Evolutionary conservation across 75 land plant genomes (phyloP).

Genomic region (Azolla pinnata): DNA sequence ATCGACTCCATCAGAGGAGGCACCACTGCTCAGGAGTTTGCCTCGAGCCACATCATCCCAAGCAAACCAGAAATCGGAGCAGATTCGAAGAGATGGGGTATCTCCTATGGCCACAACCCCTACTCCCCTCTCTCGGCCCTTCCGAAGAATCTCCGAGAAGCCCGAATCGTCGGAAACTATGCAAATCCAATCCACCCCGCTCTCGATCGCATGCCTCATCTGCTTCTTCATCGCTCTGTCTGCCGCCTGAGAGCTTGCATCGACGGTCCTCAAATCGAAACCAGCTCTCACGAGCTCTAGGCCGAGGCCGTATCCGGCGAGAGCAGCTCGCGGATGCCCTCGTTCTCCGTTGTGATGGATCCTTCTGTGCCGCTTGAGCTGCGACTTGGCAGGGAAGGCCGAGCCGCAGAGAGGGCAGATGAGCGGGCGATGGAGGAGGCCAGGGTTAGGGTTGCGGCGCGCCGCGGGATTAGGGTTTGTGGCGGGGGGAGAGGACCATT

Average conservation of each 20-base stretch:
- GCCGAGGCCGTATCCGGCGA: slow-evolving; percentile 59
- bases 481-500: no score
- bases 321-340: no score
- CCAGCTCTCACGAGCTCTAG: slow-evolving; percentile 60
- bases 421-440: no score
- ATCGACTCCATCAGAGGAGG: no score
- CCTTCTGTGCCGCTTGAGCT: no score
- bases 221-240: slow-evolving; percentile 24
- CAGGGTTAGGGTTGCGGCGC: no score
- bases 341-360: no score
- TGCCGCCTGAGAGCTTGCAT: slow-evolving; percentile 42
- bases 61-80: slow-evolving; percentile 16
- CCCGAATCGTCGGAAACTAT: slow-evolving; percentile 75
- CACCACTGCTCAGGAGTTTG: slow-evolving; percentile 3
- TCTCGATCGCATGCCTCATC: slow-evolving; percentile 41
- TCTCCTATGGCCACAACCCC: slow-evolving; percentile 70
- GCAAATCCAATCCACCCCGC: slow-evolving; percentile 41
- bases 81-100: slow-evolving; percentile 6
- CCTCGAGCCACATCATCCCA: slow-evolving; percentile 25
- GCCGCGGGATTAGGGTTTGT: no score
- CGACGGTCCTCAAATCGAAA: slow-evolving; percentile 43
- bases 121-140: slow-evolving; percentile 41
- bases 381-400: no score
- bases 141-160: slow-evolving; percentile 43
- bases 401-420: no score